phyloP scores from a whole-genome alignment of 1,284 basidiomycete species.

The Singerocomus inundabilis region DNA sequence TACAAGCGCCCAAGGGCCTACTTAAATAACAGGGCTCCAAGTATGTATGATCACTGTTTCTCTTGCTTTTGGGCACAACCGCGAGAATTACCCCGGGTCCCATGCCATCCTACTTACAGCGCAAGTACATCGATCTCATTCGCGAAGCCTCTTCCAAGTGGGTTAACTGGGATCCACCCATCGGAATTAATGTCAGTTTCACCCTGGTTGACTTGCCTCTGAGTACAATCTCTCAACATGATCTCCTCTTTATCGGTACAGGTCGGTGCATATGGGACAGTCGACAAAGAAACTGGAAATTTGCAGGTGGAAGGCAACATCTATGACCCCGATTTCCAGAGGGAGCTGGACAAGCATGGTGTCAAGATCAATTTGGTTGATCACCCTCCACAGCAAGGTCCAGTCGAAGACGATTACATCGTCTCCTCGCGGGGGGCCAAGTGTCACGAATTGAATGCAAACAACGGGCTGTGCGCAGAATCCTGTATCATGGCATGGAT shows the following conservation, averaged over 20 bases:
- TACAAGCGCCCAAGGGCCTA: too few species aligned
- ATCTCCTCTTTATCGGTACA: conserved; percentile 3
- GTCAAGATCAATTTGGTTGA: conserved; percentile 18
- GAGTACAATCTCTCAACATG: not conserved
- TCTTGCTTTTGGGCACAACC: too few species aligned
- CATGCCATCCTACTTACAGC: too few species aligned
- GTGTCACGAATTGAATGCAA: not conserved
- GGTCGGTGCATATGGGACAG: conserved; percentile 27
- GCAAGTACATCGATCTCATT: conserved; percentile 32
- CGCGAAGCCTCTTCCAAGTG: conserved; percentile 22
- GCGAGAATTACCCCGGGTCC: too few species aligned
- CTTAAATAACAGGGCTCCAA: too few species aligned
- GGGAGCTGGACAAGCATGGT: conserved; percentile 16
- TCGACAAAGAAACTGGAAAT: conserved; percentile 24
- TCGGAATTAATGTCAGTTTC: conserved; percentile 19
- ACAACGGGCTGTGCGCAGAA: conserved; percentile 10
- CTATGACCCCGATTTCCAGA: conserved; percentile 27
- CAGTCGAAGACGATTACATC: conserved; percentile 23
- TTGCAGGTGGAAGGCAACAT: conserved; percentile 27
- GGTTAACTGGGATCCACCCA: conserved; percentile 30
- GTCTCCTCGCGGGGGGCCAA: conserved; percentile 17
- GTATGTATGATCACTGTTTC: too few species aligned
- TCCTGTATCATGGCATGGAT: not conserved
- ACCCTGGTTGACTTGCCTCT: not conserved
- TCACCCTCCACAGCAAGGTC: conserved; percentile 13